These are phyloP conservation scores for Imleria badia DNA, from an alignment of 768 basidiomycete genomes.

Conservation along the genomic window DNA sequence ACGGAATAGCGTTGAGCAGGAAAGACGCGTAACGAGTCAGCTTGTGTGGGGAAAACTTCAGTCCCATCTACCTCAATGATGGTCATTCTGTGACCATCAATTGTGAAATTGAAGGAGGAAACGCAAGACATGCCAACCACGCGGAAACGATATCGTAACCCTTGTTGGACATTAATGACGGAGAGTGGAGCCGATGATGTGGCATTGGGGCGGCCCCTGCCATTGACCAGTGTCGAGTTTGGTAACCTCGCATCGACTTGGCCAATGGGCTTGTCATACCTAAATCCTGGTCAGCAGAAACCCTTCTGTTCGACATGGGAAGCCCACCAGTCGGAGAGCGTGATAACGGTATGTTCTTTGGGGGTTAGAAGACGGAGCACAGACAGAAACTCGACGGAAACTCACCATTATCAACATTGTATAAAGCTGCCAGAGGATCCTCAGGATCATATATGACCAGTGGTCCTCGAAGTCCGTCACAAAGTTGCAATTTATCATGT, in stretches of 20 bases:
- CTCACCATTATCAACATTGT: constrained; percentile 44
- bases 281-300: background rate
- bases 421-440: constrained; percentile 23
- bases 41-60: background rate
- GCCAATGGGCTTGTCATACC: background rate
- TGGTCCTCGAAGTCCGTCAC: constrained; percentile 24
- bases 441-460: constrained; percentile 9
- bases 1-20: constrained; percentile 30
- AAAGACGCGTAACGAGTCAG: background rate
- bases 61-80: constrained; percentile 1
- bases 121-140: constrained; percentile 50
- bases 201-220: constrained; percentile 43
- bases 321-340: background rate
- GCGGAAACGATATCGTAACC: constrained; percentile 53
- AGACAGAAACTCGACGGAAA: background rate
- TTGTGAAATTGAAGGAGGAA: constrained; percentile 11
- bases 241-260: background rate
- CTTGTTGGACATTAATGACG: constrained; percentile 41
- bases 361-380: background rate
- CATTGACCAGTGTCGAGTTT: constrained; percentile 52
- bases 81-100: constrained; percentile 1
- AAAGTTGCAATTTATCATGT: background rate
- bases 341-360: constrained; percentile 36
- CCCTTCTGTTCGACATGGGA: too few relatives aligned
- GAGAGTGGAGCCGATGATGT: constrained; percentile 43